A percentile compares a stretch with the other conserved stretches of the same genome.
phyloP scores from a whole-genome alignment of 306 rosid species.

The Vigna trinervia region DNA sequence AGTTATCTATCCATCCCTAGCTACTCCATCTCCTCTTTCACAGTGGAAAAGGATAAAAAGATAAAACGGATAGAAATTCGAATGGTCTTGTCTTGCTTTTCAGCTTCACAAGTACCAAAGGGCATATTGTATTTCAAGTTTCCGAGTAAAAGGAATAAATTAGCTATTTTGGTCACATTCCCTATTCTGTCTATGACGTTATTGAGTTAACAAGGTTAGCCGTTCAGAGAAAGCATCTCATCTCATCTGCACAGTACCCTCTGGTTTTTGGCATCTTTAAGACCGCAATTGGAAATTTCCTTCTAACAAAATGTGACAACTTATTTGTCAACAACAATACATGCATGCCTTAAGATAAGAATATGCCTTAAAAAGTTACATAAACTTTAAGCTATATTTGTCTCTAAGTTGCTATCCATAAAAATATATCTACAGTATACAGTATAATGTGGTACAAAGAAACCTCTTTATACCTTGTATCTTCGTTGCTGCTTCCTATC shows the following conservation, averaged over 20 bases:
- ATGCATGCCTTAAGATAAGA: constrained; percentile 45
- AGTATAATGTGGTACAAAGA: constrained; percentile 10
- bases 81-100: constrained; percentile 32
- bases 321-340: constrained; percentile 32
- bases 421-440: not conserved
- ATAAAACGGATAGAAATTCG: constrained; percentile 19
- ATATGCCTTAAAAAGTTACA: constrained; percentile 29
- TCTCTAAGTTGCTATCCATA: constrained; percentile 31
- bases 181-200: constrained; percentile 34
- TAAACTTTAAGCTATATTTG: constrained; percentile 38
- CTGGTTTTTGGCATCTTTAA: constrained; percentile 42
- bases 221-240: constrained; percentile 39
- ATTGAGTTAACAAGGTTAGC: constrained; percentile 30
- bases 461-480: constrained; percentile 41
- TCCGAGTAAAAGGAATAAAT: constrained; percentile 1
- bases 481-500: constrained; percentile 39
- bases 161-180: constrained; percentile 32
- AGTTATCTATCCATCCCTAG: not conserved
- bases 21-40: constrained; percentile 11
- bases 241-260: not conserved
- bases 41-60: constrained; percentile 11
- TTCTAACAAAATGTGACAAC: constrained; percentile 9
- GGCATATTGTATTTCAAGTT: constrained; percentile 32
- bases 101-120: constrained; percentile 26
- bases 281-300: constrained; percentile 26